Conservation (phyloP, 768 basidiomycete species). For the Leucosporidium scottii region DNA sequence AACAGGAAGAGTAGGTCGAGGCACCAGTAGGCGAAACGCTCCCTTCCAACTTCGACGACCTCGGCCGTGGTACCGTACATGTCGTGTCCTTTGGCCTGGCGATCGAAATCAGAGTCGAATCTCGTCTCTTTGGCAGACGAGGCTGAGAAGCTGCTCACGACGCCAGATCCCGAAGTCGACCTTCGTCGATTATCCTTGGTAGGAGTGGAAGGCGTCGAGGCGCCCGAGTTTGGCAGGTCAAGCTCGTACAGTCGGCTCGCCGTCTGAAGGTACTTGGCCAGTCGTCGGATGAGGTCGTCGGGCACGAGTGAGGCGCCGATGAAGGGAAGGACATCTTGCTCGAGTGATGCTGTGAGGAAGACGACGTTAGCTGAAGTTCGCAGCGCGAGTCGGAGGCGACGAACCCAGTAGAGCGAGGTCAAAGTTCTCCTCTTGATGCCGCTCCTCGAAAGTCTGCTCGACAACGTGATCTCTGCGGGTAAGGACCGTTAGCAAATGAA, state of each 20-base stretch:
- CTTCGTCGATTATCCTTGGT: not conserved
- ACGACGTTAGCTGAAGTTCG: fast-evolving
- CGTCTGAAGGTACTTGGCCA: slow-evolving; percentile 64
- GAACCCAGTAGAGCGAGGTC: slow-evolving; percentile 67
- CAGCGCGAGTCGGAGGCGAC: too few species aligned
- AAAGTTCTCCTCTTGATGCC: slow-evolving; percentile 75
- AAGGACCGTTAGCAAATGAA: not conserved
- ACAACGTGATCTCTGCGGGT: slow-evolving; percentile 50
- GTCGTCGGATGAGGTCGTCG: slow-evolving; percentile 59
- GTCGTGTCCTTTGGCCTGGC: slow-evolving; percentile 4
- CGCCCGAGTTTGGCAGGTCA: slow-evolving; percentile 10
- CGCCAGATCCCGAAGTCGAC: not conserved
- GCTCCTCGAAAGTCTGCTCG: slow-evolving; percentile 48
- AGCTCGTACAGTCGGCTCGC: slow-evolving; percentile 60
- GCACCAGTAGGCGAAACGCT: slow-evolving; percentile 88
- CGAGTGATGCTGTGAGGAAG: slow-evolving; percentile 47
- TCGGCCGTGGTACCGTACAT: slow-evolving; percentile 27
- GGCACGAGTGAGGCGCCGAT: slow-evolving; percentile 63
- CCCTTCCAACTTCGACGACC: slow-evolving; percentile 49
- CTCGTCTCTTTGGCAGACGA: slow-evolving; percentile 6
- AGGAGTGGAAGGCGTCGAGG: not conserved
- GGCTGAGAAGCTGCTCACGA: not conserved
- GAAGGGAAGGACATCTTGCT: slow-evolving; percentile 71
- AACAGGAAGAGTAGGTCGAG: slow-evolving; percentile 77
- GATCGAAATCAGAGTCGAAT: slow-evolving; percentile 31